These are phyloP conservation scores for Lithocarpus polystachyus DNA, from an alignment of 306 rosid species.

Conservation along the genomic window DNA sequence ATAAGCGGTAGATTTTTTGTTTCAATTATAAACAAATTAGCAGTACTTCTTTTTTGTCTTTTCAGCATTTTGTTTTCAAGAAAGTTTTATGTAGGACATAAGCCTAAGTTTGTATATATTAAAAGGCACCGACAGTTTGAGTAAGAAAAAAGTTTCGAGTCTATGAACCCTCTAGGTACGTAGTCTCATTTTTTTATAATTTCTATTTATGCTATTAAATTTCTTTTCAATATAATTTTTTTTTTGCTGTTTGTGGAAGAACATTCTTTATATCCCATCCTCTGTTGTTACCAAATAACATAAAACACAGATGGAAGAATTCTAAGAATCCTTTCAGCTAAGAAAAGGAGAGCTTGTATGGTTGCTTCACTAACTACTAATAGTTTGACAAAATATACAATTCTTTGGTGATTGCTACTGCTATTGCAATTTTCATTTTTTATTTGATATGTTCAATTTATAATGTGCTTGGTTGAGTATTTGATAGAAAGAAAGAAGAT, in stretches of 20 bases:
- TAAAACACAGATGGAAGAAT: neutral
- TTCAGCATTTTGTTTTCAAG: neutral
- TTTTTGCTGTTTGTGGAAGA: neutral
- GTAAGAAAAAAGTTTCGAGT: slow-evolving; percentile 24
- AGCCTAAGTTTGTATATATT: neutral
- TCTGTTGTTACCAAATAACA: no score
- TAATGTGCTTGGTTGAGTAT: no score
- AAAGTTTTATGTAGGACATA: neutral
- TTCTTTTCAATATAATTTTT: neutral
- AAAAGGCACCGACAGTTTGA: slow-evolving; percentile 56
- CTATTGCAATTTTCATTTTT: no score
- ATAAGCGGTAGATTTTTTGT: neutral
- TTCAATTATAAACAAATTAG: no score
- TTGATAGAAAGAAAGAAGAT: no score
- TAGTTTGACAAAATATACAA: no score
- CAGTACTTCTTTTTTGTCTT: neutral
- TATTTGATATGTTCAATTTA: no score
- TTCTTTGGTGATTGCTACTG: no score
- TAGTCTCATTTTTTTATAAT: neutral
- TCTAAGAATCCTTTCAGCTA: neutral
- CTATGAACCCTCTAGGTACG: neutral
- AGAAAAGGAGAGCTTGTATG: neutral
- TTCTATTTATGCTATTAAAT: neutral
- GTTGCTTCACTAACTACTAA: no score
- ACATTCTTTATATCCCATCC: neutral